Conservation (phyloP, 169 alveolate genomes). For the Cryptosporidium andersoni region DNA sequence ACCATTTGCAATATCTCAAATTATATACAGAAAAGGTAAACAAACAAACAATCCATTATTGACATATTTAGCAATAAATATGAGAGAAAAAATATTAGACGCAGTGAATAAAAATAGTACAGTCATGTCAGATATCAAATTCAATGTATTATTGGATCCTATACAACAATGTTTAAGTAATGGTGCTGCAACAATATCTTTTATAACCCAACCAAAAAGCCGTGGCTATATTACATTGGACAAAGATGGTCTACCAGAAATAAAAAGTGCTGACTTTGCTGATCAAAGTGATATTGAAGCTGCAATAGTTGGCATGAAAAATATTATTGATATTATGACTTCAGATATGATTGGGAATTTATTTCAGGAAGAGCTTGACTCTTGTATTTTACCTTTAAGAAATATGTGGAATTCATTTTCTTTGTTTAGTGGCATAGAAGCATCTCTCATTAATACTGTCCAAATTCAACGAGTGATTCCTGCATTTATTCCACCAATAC, state of each 20-base stretch:
- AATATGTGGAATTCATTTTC: constrained; percentile 65
- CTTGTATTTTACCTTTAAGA: constrained; percentile 57
- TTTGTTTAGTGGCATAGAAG: constrained; percentile 51
- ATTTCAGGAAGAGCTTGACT: constrained; percentile 39
- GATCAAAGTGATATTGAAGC: constrained; percentile 61
- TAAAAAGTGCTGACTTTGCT: constrained; percentile 64
- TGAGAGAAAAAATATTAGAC: constrained; percentile 39
- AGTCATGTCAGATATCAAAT: constrained; percentile 40
- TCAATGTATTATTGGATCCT: constrained; percentile 54
- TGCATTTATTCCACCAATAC: constrained; percentile 62
- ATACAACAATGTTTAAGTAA: constrained; percentile 62
- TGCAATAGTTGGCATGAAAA: constrained; percentile 63
- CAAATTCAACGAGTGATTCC: constrained; percentile 34
- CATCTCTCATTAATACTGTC: constrained; percentile 2
- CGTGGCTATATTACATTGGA: constrained; percentile 61
- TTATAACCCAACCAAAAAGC: constrained; percentile 61
- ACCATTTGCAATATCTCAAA: constrained; percentile 69
- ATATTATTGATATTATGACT: constrained; percentile 33
- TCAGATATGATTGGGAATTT: constrained; percentile 16
- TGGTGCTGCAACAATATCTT: constrained; percentile 60
- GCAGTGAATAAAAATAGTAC: constrained; percentile 49
- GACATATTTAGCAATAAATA: constrained; percentile 37
- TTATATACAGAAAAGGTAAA: constrained; percentile 57
- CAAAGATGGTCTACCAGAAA: constrained; percentile 51
- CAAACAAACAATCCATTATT: constrained; percentile 48